Conservation (phyloP, 2,329 filamentous ascomycete species). For the Fusarium sp. region DNA sequence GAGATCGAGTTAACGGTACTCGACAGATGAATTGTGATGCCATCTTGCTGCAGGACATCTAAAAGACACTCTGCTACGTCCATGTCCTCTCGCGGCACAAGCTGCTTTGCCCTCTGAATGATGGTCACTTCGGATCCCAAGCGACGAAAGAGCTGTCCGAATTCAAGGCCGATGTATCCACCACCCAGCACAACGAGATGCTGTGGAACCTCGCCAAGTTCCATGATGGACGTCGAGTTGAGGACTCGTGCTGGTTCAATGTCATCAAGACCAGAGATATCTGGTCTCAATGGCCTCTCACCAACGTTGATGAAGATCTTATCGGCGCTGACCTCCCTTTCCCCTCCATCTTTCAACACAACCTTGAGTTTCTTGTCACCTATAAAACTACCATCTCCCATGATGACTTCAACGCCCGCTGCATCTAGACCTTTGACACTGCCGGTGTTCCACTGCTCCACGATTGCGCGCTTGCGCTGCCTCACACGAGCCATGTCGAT, state of each 20-base stretch:
- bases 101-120: slow-evolving; percentile 55
- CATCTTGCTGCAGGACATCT: slow-evolving; percentile 59
- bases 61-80: slow-evolving; percentile 58
- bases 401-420: slow-evolving; percentile 57
- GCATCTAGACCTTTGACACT: slow-evolving; percentile 55
- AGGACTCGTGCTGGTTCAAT: slow-evolving; percentile 52
- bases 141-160: slow-evolving; percentile 62
- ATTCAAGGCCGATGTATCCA: slow-evolving; percentile 65
- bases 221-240: slow-evolving; percentile 61
- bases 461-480: slow-evolving; percentile 65
- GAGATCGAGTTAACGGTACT: slow-evolving; percentile 47
- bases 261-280: slow-evolving; percentile 51
- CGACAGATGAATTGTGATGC: slow-evolving; percentile 55
- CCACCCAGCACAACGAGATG: slow-evolving; percentile 64
- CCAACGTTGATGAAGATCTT: slow-evolving; percentile 61
- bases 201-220: slow-evolving; percentile 57
- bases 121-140: slow-evolving; percentile 62
- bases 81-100: slow-evolving; percentile 59
- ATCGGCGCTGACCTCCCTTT: slow-evolving; percentile 51
- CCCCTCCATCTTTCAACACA: slow-evolving; percentile 44
- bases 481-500: slow-evolving; percentile 62
- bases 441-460: slow-evolving; percentile 60
- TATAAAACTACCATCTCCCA: slow-evolving; percentile 58
- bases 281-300: slow-evolving; percentile 54
- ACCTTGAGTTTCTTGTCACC: slow-evolving; percentile 54